phyloP scores from a whole-genome alignment of 2,329 filamentous ascomycete species.

The Ilyonectria robusta region DNA sequence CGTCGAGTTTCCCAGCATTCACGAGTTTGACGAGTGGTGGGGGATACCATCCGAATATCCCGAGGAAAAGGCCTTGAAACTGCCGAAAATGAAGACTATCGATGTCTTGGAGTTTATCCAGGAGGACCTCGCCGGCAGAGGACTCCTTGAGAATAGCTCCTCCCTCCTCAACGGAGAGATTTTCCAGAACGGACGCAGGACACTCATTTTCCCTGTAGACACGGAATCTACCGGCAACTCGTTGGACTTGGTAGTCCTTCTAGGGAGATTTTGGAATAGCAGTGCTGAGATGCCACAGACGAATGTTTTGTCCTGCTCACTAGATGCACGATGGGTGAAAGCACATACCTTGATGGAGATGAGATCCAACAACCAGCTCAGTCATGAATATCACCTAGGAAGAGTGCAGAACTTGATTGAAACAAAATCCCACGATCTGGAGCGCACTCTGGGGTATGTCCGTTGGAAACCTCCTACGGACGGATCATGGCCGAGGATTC shows the following conservation, averaged over 20 bases:
- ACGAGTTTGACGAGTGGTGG: constrained; percentile 3
- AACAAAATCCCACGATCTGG: background rate
- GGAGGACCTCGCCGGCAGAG: constrained; percentile 1
- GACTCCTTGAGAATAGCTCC: background rate
- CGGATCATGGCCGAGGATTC: background rate
- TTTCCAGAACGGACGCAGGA: constrained; percentile 8
- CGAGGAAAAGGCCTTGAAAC: background rate
- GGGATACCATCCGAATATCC: background rate
- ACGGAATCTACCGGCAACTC: background rate
- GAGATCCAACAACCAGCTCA: background rate
- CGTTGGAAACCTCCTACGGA: background rate
- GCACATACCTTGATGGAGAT: background rate
- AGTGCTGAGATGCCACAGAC: background rate
- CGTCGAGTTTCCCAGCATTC: constrained; percentile 10
- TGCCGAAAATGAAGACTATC: background rate
- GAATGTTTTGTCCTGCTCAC: constrained; percentile 6
- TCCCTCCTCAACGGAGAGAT: background rate
- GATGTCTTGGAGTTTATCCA: background rate
- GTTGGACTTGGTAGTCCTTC: background rate
- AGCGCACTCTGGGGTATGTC: background rate
- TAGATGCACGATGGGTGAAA: constrained; percentile 1
- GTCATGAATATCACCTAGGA: constrained; percentile 3
- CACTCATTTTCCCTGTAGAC: constrained; percentile 4
- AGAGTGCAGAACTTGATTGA: constrained; percentile 18
- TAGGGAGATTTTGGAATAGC: background rate